A percentile compares a stretch with the other conserved stretches of the same genome.
These are phyloP conservation scores for Scheffersomyces lignicola DNA, from an alignment of 1,139 yeast genomes.

Conservation along the genomic window DNA sequence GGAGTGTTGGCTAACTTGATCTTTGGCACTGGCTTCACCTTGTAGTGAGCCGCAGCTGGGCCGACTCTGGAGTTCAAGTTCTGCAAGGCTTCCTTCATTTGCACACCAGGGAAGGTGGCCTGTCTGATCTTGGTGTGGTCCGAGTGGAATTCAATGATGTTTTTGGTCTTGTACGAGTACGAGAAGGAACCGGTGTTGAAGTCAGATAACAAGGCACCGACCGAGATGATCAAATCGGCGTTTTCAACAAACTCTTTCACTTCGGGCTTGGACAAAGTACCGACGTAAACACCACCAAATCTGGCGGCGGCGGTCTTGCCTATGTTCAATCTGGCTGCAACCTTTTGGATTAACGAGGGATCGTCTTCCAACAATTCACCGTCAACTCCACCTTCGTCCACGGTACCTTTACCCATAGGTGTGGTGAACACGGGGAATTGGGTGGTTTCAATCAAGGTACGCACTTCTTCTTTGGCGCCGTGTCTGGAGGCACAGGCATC, in stretches of 20 bases:
- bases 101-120: constrained; percentile 76
- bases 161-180: constrained; percentile 75
- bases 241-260: constrained; percentile 75
- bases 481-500: constrained; percentile 90
- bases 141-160: constrained; percentile 87
- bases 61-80: constrained; percentile 42
- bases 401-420: constrained; percentile 87
- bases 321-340: constrained; percentile 23
- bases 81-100: constrained; percentile 69
- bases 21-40: constrained; percentile 49
- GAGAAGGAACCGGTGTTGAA: constrained; percentile 90
- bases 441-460: constrained; percentile 61
- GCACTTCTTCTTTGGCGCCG: constrained; percentile 62
- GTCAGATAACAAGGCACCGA: constrained; percentile 84
- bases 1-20: constrained; percentile 35
- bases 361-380: constrained; percentile 27
- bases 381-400: constrained; percentile 58
- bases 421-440: constrained; percentile 84
- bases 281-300: constrained; percentile 87
- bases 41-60: constrained; percentile 34
- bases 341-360: constrained; percentile 25
- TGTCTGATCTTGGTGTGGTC: constrained; percentile 75
- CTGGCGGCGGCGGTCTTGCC: constrained; percentile 49
- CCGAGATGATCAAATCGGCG: constrained; percentile 73
- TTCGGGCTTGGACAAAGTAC: constrained; percentile 72